Evolutionary conservation across 2,329 filamentous ascomycete species (phyloP), one percentile per base, ranked within the genome.

Genomic region (Exophiala oligosperma): DNA sequence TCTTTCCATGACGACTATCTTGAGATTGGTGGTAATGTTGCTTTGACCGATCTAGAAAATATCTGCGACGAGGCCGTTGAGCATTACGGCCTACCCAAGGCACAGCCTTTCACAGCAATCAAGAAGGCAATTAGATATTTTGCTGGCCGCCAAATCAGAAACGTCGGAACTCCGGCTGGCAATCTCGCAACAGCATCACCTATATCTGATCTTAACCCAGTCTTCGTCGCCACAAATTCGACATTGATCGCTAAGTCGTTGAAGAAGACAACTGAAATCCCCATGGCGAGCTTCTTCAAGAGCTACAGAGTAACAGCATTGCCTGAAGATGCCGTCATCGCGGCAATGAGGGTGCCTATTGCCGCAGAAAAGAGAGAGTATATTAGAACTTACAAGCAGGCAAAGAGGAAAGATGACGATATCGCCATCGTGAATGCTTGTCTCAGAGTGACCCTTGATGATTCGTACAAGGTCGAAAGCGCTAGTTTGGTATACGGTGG

Each of bases 331-430:
- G 91, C 91, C 1, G 84, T 97, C 62, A 93, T 99, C 60, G 86
- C 91, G 1, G 88, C 88, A 43, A 87, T 99, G 62, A 85, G 88
- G n/a, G 91, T 99, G 46, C 94, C 94, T 0, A 77, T 90, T 2
- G 88, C 90, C 0, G 80, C 80, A 2, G 81, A 86, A 53, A 89
- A 88, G 67, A 88, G 90, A 2, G 94, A 97, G 71, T 91, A 87
- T 70, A 88, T 96, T 71, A 84, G 89, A 44, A 88, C 93, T 1
- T 97, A 97, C 75, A 99, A 99, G 75, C 93, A 97, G 72, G 86
- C 94, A 0, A 99, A 99, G 79, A 81, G 94, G 65, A 97, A 97
- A 71, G 94, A 99, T 68, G 94, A 99, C 68, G 94, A 99, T 70
- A 97, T 99, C 70, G 94, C 94, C 1, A 97, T 99, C 67, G 94